Evolutionary conservation across 495 filamentous ascomycete genomes (phyloP).

Genomic region (Daldinia vernicosa): DNA sequence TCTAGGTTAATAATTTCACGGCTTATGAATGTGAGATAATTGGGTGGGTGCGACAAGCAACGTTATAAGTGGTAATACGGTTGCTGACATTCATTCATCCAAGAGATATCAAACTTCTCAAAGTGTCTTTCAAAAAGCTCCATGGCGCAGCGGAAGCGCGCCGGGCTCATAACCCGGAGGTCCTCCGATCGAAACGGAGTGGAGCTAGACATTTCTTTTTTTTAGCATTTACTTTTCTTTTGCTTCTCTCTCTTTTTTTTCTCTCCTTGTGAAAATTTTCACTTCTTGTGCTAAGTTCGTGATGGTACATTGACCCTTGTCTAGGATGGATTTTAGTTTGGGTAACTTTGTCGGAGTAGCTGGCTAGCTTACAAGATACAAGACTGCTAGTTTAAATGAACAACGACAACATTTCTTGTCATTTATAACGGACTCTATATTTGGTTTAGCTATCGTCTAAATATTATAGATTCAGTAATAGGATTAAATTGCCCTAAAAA

Average conservation of each 20-base stretch:
- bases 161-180: constrained; percentile 60
- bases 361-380: not conserved
- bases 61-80: not conserved
- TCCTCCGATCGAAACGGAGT: constrained; percentile 55
- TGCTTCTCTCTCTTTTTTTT: not conserved
- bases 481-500: no score
- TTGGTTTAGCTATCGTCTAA: no score
- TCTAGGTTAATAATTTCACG: not conserved
- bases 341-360: not conserved
- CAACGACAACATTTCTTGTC: not conserved
- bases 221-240: constrained; percentile 25
- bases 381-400: not conserved
- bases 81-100: not conserved
- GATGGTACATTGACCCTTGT: not conserved
- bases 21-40: not conserved
- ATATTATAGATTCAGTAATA: no score
- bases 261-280: not conserved
- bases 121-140: constrained; percentile 42
- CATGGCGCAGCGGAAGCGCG: constrained; percentile 57
- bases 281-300: not conserved
- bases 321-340: not conserved
- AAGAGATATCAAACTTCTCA: not conserved
- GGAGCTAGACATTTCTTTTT: constrained; percentile 43
- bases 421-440: no score
- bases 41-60: not conserved